phyloP scores from a whole-genome alignment of 1,284 basidiomycete species.

The Tremellales sp. region DNA sequence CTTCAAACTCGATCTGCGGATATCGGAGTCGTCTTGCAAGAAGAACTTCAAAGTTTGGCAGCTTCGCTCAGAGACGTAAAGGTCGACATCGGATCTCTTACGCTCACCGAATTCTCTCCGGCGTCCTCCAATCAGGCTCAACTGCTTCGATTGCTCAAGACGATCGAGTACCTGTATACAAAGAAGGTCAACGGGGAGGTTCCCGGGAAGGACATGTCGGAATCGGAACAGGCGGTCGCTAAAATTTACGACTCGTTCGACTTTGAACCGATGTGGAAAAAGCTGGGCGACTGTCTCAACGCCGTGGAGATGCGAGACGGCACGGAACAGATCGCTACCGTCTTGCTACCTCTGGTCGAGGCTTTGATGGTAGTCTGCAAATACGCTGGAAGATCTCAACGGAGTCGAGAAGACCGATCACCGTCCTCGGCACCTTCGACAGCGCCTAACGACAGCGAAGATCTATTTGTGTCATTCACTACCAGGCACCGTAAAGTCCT shows the following conservation, averaged over 20 bases:
- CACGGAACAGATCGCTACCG: conserved; percentile 81
- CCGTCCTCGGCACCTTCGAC: conserved; percentile 54
- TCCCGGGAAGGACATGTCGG: conserved; percentile 41
- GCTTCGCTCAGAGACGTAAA: conserved; percentile 57
- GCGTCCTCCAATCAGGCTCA: conserved; percentile 90
- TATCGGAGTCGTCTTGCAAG: conserved; percentile 68
- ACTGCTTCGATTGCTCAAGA: conserved; percentile 85
- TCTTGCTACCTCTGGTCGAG: conserved; percentile 86
- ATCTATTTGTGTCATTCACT: conserved; percentile 90
- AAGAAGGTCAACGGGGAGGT: conserved; percentile 48
- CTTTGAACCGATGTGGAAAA: conserved; percentile 78
- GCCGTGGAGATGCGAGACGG: conserved; percentile 74
- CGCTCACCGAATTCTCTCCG: conserved; percentile 79
- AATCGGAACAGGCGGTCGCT: conserved; percentile 66
- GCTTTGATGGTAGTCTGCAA: conserved; percentile 98
- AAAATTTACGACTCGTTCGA: conserved; percentile 82
- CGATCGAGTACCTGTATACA: conserved; percentile 91
- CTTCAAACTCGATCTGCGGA: conserved; percentile 77
- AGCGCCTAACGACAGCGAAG: conserved; percentile 59
- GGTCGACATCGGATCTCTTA: conserved; percentile 56
- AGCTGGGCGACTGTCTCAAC: conserved; percentile 77
- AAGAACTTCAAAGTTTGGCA: conserved; percentile 72
- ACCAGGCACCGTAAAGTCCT: conserved; percentile 91
- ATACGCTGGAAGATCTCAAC: conserved; percentile 55
- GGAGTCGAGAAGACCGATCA: conserved; percentile 30